A percentile compares a stretch with the other conserved stretches of the same genome.
Evolutionary conservation across 257 asterid genomes (phyloP).

Genomic region (Rehmannia glutinosa): DNA sequence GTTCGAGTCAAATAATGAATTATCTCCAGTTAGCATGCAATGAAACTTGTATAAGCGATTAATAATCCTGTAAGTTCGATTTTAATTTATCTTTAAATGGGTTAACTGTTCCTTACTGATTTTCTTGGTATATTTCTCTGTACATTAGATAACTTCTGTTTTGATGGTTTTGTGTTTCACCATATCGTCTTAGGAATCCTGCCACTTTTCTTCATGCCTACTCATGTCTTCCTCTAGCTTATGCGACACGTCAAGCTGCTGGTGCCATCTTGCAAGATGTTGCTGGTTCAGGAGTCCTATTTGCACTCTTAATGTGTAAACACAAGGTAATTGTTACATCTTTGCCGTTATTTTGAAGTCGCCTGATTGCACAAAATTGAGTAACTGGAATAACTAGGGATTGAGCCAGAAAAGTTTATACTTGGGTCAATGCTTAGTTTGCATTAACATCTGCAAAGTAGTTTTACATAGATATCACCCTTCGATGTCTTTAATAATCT

Average conservation of each 20-base stretch:
- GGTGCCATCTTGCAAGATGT: slow-evolving; percentile 91
- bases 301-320: slow-evolving; percentile 92
- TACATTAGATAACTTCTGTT: too few species aligned
- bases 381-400: background rate
- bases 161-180: too few species aligned
- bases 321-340: slow-evolving; percentile 59
- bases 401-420: background rate
- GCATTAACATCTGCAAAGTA: background rate
- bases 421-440: background rate
- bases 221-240: slow-evolving; percentile 87
- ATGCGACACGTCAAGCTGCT: slow-evolving; percentile 91
- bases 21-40: slow-evolving; percentile 11
- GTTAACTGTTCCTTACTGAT: too few species aligned
- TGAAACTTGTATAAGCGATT: background rate
- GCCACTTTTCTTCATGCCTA: slow-evolving; percentile 96
- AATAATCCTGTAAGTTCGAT: background rate
- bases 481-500: background rate
- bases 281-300: slow-evolving; percentile 84
- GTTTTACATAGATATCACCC: background rate
- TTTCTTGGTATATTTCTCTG: too few species aligned
- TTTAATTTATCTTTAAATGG: background rate
- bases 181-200: too few species aligned
- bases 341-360: slow-evolving; percentile 6
- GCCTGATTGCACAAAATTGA: background rate
- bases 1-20: background rate